These are phyloP conservation scores for Vaccinium macrocarpon DNA, from an alignment of 148 eudicot species.

Conservation along the genomic window DNA sequence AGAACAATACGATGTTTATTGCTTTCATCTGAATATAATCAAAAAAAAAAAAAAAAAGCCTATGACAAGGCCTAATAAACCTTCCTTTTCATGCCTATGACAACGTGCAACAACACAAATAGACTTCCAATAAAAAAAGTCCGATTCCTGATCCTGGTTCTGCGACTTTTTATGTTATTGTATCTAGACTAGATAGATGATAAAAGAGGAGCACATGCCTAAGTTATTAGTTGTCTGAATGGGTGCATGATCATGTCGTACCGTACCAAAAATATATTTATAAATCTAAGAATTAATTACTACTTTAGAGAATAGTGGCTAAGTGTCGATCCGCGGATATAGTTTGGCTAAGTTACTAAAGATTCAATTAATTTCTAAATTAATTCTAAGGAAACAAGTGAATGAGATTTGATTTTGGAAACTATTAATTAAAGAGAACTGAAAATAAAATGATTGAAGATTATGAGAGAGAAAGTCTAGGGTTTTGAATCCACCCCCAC, in stretches of 20 bases:
- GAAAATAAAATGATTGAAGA: too few species aligned
- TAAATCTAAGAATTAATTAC: too few species aligned
- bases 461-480: too few species aligned
- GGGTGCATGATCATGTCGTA: neutral
- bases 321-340: too few species aligned
- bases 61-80: neutral
- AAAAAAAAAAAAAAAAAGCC: neutral
- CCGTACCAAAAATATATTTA: too few species aligned
- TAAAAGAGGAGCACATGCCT: neutral
- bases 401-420: too few species aligned
- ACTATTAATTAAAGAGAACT: too few species aligned
- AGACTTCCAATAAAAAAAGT: neutral
- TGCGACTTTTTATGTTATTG: neutral
- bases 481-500: too few species aligned
- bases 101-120: neutral
- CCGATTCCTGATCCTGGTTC: neutral
- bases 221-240: neutral
- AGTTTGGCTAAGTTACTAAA: too few species aligned
- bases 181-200: neutral
- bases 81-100: neutral
- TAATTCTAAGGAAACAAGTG: too few species aligned
- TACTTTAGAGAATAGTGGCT: too few species aligned
- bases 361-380: too few species aligned
- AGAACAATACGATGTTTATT: neutral
- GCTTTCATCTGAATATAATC: neutral